Conservation (phyloP, 805 yeast genomes). For the Lipomyces starkeyi region DNA sequence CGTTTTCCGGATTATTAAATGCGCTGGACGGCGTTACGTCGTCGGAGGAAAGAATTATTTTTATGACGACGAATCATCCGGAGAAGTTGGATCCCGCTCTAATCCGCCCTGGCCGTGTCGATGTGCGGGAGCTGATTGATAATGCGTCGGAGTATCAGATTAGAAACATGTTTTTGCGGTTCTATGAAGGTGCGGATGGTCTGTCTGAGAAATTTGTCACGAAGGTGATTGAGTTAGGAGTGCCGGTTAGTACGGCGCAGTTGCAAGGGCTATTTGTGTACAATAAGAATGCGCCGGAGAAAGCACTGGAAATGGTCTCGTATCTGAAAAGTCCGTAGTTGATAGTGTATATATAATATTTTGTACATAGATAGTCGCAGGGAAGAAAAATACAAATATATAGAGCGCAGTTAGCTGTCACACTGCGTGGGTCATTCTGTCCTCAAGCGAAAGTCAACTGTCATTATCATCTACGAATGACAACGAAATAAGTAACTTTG, state of each 20-base stretch:
- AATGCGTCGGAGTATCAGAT: conserved; percentile 88
- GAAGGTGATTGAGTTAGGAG: conserved; percentile 54
- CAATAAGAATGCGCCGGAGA: conserved; percentile 80
- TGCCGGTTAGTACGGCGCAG: conserved; percentile 86
- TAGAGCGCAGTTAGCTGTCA: not conserved
- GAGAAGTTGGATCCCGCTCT: conserved; percentile 92
- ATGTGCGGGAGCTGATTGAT: conserved; percentile 77
- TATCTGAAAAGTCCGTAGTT: conserved; percentile 16
- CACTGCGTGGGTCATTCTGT: too few relatives aligned
- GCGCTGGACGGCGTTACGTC: conserved; percentile 98
- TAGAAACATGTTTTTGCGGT: conserved; percentile 81
- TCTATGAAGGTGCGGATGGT: conserved; percentile 66
- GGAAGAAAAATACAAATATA: too few relatives aligned
- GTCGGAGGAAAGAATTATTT: conserved; percentile 93
- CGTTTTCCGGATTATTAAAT: conserved; percentile 91
- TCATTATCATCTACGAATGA: too few relatives aligned
- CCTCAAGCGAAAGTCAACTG: too few relatives aligned
- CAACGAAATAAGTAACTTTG: too few relatives aligned
- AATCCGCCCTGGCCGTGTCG: conserved; percentile 93
- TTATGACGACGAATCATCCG: conserved; percentile 98
- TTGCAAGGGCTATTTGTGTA: conserved; percentile 94
- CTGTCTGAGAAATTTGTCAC: conserved; percentile 52
- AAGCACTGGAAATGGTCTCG: conserved; percentile 69
- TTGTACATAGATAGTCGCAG: not conserved
- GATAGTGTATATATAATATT: not conserved